Evolutionary conservation across 1,139 yeast genomes (phyloP).

Genomic region (Pichia sp.): DNA sequence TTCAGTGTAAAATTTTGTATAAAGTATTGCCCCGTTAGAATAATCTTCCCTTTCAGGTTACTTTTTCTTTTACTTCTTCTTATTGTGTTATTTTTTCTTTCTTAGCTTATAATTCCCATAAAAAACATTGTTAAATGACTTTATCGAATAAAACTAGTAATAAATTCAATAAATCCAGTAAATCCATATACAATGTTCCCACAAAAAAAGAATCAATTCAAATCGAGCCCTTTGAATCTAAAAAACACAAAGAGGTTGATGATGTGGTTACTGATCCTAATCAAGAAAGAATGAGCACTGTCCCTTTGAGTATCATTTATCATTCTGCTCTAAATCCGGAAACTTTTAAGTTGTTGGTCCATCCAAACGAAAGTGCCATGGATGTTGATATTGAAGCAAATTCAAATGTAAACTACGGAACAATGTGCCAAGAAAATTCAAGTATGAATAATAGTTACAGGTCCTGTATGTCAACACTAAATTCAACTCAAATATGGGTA

Average conservation of each 20-base stretch:
- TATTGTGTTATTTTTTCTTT: background rate
- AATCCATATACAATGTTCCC: background rate
- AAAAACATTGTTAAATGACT: background rate
- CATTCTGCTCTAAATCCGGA: background rate
- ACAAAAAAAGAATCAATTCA: background rate
- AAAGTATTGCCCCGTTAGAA: background rate
- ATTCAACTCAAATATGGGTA: background rate
- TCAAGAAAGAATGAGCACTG: background rate
- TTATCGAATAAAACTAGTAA: background rate
- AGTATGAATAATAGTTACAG: background rate
- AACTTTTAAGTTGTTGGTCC: background rate
- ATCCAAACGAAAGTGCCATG: background rate
- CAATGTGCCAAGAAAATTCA: background rate
- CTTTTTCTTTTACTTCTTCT: background rate
- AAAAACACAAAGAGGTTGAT: background rate
- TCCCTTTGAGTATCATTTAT: background rate
- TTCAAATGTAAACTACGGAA: background rate
- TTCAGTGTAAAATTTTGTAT: background rate
- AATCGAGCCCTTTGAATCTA: background rate
- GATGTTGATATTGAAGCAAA: conserved; percentile 1
- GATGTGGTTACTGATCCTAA: background rate
- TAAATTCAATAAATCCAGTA: background rate
- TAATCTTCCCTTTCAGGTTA: background rate
- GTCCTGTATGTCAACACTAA: background rate
- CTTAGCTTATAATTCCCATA: background rate